Conservation (phyloP, 345 rosid genomes). For the Eucalyptus leucophloia region DNA sequence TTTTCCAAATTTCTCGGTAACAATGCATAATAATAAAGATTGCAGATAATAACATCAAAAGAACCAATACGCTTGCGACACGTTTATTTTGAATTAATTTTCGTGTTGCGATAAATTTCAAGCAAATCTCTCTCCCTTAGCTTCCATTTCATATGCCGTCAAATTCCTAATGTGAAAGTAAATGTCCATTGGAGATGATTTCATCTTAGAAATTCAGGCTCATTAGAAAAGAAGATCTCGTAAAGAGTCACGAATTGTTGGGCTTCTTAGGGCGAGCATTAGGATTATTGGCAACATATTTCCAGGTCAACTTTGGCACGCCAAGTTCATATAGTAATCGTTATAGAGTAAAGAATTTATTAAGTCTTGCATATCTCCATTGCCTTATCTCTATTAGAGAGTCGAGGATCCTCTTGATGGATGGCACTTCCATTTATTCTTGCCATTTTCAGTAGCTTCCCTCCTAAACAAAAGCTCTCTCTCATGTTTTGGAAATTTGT, state of each 20-base stretch:
- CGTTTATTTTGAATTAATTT: neutral
- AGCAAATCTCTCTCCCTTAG: neutral
- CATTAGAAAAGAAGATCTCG: neutral
- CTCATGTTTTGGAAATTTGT: neutral
- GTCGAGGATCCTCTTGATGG: neutral
- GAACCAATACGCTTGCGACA: too few species aligned
- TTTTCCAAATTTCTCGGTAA: neutral
- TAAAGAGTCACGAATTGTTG: neutral
- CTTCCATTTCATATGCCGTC: neutral
- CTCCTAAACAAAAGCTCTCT: neutral
- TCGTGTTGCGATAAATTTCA: neutral
- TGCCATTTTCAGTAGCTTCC: neutral
- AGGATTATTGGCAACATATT: neutral
- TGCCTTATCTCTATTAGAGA: neutral
- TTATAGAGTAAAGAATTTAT: neutral
- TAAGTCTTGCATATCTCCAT: neutral
- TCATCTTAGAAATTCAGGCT: neutral
- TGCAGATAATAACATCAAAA: neutral
- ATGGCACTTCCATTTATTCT: neutral
- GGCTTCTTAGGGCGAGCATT: neutral
- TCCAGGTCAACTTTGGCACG: neutral
- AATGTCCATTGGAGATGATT: neutral
- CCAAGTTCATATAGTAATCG: neutral
- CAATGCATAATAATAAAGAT: neutral
- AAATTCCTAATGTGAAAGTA: neutral